Base-by-base conservation (phyloP, 805 yeast genomes). In the Yamadazyma sp. region DNA sequence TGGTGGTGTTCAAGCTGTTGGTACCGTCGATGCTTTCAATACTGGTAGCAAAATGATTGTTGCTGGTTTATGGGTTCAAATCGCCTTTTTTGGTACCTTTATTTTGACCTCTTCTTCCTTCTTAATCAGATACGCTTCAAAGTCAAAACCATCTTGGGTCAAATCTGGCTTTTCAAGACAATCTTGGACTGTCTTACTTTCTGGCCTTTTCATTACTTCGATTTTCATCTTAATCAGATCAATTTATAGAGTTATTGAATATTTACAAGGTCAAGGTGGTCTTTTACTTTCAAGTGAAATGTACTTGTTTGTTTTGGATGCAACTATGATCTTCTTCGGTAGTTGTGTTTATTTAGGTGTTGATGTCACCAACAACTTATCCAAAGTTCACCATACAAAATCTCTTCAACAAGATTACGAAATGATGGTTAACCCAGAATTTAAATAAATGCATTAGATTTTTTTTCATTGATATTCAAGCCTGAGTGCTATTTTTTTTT, bases 1-100 rank as follows among this genome's bases (percentile, higher is more conserved):
- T 19, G 65, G 59, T 27, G 65, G 63, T 2, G 17, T 58, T 26
- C 60, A 49, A 52, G 43, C 54, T 5, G 51, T 50, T n/a, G 41
- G 43, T 17, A 65, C 65, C 17, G 65, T 58, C 23, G 64, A 62
- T 2, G 17, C 57, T 26, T 61, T 48, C 51, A 26, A 12, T 11
- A 12, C 8, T 12, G 66, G 63, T 16, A 30, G 40, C 14, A 26
- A 41, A 7, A 23, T 62, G 8, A 45, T 53, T 17, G 39, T 55
- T 11, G 58, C 41, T 11, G 67, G 67, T 17, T 36, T 62, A 16
- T 43, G 47, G 32, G 43, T 62, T 8, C 66, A 61, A 40, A 39
- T 60, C 15, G 44, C 39, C 2, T 53, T 55, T 30, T 56, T 62
- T 36, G 55, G 49, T 3, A 14, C 54, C 15, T 62, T 62, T 29